A percentile compares a stretch with the other conserved stretches of the same genome.
Evolutionary conservation across 2,329 filamentous ascomycete species (phyloP).

Genomic region (Fusarium proliferatum): DNA sequence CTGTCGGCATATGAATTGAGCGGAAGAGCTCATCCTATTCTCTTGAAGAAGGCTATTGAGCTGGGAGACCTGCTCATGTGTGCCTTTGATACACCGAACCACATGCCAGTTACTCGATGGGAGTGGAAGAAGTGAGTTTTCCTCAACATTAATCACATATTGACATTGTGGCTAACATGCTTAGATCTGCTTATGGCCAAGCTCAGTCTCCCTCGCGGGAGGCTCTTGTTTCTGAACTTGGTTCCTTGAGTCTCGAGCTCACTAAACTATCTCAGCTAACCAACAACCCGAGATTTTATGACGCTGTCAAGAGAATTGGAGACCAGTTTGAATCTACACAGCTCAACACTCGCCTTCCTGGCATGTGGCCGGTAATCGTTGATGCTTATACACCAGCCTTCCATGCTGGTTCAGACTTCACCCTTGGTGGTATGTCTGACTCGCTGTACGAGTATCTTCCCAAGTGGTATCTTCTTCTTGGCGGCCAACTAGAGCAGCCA

Average conservation of each 20-base stretch:
- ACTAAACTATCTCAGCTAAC: conserved; percentile 74
- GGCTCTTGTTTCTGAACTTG: conserved; percentile 49
- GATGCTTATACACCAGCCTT: conserved; percentile 51
- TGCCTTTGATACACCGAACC: conserved; percentile 74
- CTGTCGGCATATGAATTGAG: conserved; percentile 74
- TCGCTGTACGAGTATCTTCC: conserved; percentile 74
- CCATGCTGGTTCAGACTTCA: conserved; percentile 58
- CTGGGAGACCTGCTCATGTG: conserved; percentile 71
- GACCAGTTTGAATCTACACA: conserved; percentile 66
- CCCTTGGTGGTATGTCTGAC: conserved; percentile 67
- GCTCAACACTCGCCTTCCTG: conserved; percentile 65
- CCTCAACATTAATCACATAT: background rate
- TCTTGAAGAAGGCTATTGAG: conserved; percentile 70
- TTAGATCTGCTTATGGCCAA: conserved; percentile 41
- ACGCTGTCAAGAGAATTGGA: conserved; percentile 68
- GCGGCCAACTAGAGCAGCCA: conserved; percentile 58
- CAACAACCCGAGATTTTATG: conserved; percentile 69
- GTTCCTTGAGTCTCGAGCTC: conserved; percentile 70
- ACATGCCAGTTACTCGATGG: conserved; percentile 61
- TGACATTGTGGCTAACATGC: conserved; percentile 14
- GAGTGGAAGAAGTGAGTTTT: conserved; percentile 45
- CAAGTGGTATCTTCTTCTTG: conserved; percentile 73
- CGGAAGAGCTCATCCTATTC: conserved; percentile 55
- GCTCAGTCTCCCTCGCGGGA: conserved; percentile 38
- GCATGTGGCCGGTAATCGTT: conserved; percentile 70